Evolutionary conservation across 441 rosid genomes (phyloP).

Genomic region (Syzygium syzygioides): DNA sequence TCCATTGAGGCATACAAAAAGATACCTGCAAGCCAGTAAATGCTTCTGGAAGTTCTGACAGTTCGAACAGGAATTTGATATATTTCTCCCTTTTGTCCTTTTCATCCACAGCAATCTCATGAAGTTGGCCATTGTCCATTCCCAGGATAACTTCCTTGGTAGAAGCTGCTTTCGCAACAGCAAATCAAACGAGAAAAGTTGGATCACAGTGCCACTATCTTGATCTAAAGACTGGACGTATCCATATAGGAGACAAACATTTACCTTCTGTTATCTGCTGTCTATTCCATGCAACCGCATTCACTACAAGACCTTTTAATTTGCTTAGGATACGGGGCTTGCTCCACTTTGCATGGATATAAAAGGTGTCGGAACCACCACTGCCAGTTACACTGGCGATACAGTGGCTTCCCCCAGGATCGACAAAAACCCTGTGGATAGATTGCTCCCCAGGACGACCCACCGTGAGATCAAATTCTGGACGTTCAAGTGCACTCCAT

Average conservation of each 20-base stretch:
- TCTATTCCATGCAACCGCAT: constrained; percentile 94
- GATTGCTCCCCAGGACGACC: constrained; percentile 92
- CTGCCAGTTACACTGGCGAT: constrained; percentile 74
- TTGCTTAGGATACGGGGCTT: constrained; percentile 77
- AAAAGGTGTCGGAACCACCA: constrained; percentile 89
- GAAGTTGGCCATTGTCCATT: constrained; percentile 84
- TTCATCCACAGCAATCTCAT: constrained; percentile 94
- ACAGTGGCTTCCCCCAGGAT: constrained; percentile 98
- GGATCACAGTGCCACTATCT: neutral
- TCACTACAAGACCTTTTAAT: constrained; percentile 81
- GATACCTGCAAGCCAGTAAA: constrained; percentile 92
- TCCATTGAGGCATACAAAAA: neutral
- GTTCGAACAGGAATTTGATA: constrained; percentile 71
- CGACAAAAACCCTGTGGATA: constrained; percentile 86
- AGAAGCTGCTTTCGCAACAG: constrained; percentile 43
- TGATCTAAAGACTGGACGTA: neutral
- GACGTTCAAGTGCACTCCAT: neutral
- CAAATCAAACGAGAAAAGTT: neutral
- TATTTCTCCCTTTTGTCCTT: constrained; percentile 97
- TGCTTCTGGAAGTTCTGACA: constrained; percentile 91
- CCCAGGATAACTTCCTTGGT: constrained; percentile 94
- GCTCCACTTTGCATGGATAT: constrained; percentile 92
- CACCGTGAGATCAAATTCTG: constrained; percentile 85
- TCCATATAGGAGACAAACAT: neutral
- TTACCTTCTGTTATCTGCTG: constrained; percentile 95